Percentiles rank a stretch among this genome's conserved stretches.
These are phyloP conservation scores for Xylariomycetidae sp. DNA, from an alignment of 2,329 filamentous ascomycete genomes.

Conservation along the genomic window DNA sequence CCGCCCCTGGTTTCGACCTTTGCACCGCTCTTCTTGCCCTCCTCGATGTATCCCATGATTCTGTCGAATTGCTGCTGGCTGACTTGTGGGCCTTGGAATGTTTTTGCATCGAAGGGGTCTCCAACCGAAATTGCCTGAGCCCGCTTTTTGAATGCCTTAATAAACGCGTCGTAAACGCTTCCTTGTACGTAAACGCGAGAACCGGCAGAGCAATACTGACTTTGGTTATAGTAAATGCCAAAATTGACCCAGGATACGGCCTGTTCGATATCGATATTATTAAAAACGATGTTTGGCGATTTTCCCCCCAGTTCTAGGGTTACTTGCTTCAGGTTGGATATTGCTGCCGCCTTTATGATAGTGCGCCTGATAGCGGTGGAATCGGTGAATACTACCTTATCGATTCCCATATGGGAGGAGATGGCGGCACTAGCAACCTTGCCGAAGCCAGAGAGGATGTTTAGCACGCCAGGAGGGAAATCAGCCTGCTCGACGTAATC, in stretches of 20 bases:
- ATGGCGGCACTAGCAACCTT: slow-evolving; percentile 72
- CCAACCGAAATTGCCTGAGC: slow-evolving; percentile 65
- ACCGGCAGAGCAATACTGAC: slow-evolving; percentile 64
- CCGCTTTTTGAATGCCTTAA: slow-evolving; percentile 58
- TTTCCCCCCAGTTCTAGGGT: slow-evolving; percentile 75
- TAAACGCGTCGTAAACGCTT: slow-evolving; percentile 77
- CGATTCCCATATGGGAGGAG: slow-evolving; percentile 68
- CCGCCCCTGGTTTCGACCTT: slow-evolving; percentile 31
- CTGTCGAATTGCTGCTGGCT: slow-evolving; percentile 45
- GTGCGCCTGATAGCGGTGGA: slow-evolving; percentile 47
- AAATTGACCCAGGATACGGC: no score
- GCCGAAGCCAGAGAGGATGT: slow-evolving; percentile 70
- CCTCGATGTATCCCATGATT: slow-evolving; percentile 39
- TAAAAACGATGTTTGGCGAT: slow-evolving; percentile 72
- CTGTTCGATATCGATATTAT: slow-evolving; percentile 69
- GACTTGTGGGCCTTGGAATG: no score
- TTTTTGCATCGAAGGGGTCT: slow-evolving; percentile 76
- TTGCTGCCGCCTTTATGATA: slow-evolving; percentile 57
- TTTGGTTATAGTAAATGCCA: no score
- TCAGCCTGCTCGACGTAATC: slow-evolving; percentile 2
- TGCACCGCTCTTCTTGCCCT: slow-evolving; percentile 32
- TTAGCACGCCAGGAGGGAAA: slow-evolving; percentile 37
- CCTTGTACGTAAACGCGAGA: slow-evolving; percentile 82
- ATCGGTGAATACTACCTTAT: slow-evolving; percentile 78
- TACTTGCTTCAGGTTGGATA: slow-evolving; percentile 73